Evolutionary conservation across 2,329 filamentous ascomycete genomes (phyloP).

Genomic region (Xylaria hypoxylon): DNA sequence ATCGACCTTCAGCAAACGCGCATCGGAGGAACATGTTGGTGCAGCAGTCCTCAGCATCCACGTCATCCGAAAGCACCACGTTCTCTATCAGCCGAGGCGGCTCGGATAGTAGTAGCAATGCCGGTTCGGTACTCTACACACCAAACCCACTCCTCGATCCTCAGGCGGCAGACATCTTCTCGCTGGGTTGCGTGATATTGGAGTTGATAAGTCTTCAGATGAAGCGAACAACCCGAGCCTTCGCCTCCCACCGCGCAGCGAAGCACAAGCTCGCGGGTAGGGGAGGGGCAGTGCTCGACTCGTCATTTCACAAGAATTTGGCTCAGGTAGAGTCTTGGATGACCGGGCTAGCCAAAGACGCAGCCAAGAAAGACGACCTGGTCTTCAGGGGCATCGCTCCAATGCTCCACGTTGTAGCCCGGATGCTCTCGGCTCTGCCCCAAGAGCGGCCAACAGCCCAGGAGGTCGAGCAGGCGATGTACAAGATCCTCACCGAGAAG

Average conservation of each 20-base stretch:
- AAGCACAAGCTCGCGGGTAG: conserved; percentile 70
- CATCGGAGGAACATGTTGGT: conserved; percentile 48
- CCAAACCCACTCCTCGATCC: conserved; percentile 61
- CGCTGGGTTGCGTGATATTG: conserved; percentile 77
- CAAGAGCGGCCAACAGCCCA: conserved; percentile 64
- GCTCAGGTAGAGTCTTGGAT: conserved; percentile 78
- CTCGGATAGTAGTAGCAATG: conserved; percentile 46
- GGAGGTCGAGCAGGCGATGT: conserved; percentile 65
- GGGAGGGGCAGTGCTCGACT: conserved; percentile 72
- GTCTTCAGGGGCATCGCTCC: conserved; percentile 64
- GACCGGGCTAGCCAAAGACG: conserved; percentile 69
- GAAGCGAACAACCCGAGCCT: conserved; percentile 74
- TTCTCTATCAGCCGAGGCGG: conserved; percentile 55
- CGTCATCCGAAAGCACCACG: conserved; percentile 51
- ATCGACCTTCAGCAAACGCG: conserved; percentile 54
- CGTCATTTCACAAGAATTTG: conserved; percentile 78
- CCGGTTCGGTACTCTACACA: conserved; percentile 53
- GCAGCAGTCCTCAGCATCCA: conserved; percentile 48
- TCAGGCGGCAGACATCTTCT: conserved; percentile 77
- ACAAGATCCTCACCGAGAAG: conserved; percentile 63
- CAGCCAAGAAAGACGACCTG: conserved; percentile 61
- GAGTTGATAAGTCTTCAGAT: conserved; percentile 77
- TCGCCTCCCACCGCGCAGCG: conserved; percentile 73
- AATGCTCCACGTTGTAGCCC: conserved; percentile 63
- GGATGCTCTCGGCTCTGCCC: conserved; percentile 66